These are phyloP conservation scores for Fagus sylvatica DNA, from an alignment of 306 rosid species.

Conservation along the genomic window DNA sequence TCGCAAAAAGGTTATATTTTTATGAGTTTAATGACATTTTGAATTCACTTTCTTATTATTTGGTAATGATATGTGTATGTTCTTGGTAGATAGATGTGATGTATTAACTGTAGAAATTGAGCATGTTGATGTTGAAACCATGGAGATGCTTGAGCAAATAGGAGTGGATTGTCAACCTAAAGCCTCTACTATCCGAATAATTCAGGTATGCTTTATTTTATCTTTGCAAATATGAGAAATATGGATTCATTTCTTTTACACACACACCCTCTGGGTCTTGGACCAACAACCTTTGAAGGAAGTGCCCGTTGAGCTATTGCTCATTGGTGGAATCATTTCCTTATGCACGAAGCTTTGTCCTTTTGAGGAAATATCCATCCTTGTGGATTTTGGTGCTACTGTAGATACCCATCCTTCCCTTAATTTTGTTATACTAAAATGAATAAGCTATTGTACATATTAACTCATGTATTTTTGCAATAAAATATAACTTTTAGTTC, in stretches of 20 bases:
- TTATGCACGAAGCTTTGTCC: not conserved
- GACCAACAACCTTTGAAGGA: too few relatives aligned
- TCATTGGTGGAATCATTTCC: not conserved
- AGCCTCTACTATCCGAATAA: constrained; percentile 80
- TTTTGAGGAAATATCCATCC: constrained; percentile 1
- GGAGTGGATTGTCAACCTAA: constrained; percentile 93
- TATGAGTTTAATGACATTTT: constrained; percentile 3
- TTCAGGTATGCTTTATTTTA: constrained; percentile 51
- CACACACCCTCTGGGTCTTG: too few relatives aligned
- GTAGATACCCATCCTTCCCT: not conserved
- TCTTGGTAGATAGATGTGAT: constrained; percentile 58
- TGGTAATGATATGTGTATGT: constrained; percentile 4
- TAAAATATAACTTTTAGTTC: not conserved
- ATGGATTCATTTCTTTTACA: too few relatives aligned
- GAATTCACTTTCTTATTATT: too few relatives aligned
- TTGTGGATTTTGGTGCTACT: not conserved
- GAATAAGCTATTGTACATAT: not conserved
- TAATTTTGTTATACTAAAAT: not conserved
- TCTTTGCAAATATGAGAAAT: not conserved
- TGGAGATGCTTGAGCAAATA: constrained; percentile 88
- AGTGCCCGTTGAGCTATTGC: not conserved
- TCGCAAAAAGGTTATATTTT: constrained; percentile 70
- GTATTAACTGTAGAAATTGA: constrained; percentile 92
- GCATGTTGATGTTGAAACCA: constrained; percentile 77
- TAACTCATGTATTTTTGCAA: not conserved